Base-by-base conservation (phyloP, 208 protist genomes). In the Leishmania amazonensis region DNA sequence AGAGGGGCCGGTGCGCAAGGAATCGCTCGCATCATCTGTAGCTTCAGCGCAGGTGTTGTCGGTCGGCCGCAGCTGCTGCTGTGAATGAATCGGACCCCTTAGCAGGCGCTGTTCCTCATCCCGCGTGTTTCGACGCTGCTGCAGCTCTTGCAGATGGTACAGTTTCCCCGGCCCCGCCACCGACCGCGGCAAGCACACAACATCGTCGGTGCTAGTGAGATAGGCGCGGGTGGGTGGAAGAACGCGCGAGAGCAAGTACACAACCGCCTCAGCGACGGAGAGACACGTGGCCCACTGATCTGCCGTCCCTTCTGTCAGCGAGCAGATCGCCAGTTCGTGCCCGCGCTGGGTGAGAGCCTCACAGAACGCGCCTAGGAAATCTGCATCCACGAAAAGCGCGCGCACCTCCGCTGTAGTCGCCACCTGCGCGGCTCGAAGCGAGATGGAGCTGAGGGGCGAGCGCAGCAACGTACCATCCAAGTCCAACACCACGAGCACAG, bases 401-500 rank as follows among this genome's bases (percentile, higher is more conserved):
- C 35, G 78, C 38, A 68, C 65, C 58, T 75, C 67, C 0, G 19
- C 42, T 19, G 62, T 4, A 31, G 80, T 51, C 57, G 76, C 79
- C 38, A 45, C 21, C 65, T 65, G 77, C 38, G 49, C 71, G 28
- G 78, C 74, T 3, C 57, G 76, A 7, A 82, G 64, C 17, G 47
- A 24, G 47, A 83, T 53, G 47, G 78, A 58, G 79, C 82, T 87
- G 6, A 91, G 71, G 1, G 70, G 83, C 24, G 42, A n/a, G 24
- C 78, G 82, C 79, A 91, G 78, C 40, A 91, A 31, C 13, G 88
- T 91, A 45, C 81, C 53, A 64, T 91, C 88, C 15, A 91, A 80
- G 62, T 91, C 88, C 24, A 91, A 54, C n/a, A 84, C 88, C 4
- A 91, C 77, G 3, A 91, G 83, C 79, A 90, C 38, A 19, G 87